Evolutionary conservation across 352 stramenopile species (phyloP), one percentile per base, ranked within the genome.

Genomic region (Globisporangium alternatum): DNA sequence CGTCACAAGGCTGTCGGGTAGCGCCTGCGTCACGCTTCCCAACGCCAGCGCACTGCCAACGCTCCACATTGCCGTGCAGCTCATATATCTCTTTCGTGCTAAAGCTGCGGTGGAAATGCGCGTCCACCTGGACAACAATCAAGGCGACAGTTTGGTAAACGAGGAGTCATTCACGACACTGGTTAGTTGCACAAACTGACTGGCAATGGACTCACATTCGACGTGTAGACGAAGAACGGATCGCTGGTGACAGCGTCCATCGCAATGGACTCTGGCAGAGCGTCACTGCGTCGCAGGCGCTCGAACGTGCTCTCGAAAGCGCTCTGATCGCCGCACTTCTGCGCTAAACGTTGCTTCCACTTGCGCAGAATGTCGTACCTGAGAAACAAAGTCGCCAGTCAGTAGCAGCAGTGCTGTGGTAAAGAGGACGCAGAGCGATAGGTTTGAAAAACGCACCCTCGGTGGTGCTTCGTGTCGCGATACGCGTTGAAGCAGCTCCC

Each of bases 181-280:
- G 10, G 33, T 39, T 25, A 15, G 19, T 15, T 31, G 12, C 15
- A 45, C 12, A 47, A 30, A 21, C 9, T 12, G 13, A 41, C 12
- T 15, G 39, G 17, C 44, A 30, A n/a, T 17, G 12, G 33, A 51
- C 70, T 49, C 70, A 97, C 90, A 72, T 98, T 98, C 7, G 86
- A 97, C 1, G 90, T 98, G 74, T 96, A 98, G 67, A 96, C 57
- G 66, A 97, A 98, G 68, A 97, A 97, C 15, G 86, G 84, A 15
- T 83, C 75, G 56, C 67, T 77, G 3, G 82, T 83, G 43, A 89
- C 68, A 9, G 58, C 63, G 35, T 75, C 56, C 13, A 51, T 19
- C 0, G 57, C 51, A 35, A 83, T 73, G 33, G 56, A 67, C 5
- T 58, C 56, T 6, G 77, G 75, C 17, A 88, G 62, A 28, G 66